These are phyloP conservation scores for Panaeolus papilionaceus DNA, from an alignment of 768 basidiomycete species.

Conservation along the genomic window DNA sequence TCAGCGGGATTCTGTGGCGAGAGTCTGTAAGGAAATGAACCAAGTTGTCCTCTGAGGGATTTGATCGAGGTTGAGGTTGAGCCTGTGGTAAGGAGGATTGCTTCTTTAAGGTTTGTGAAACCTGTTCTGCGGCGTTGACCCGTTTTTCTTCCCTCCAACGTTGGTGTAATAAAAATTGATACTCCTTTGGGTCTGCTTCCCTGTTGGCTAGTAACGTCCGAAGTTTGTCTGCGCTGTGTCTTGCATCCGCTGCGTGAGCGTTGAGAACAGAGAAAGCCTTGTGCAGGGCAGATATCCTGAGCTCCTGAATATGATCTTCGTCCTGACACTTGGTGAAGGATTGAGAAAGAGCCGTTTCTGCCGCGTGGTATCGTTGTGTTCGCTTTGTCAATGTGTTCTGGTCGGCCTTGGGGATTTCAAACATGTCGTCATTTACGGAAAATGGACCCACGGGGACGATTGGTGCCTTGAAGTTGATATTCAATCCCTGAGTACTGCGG, in stretches of 20 bases:
- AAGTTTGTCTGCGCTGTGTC: conserved; percentile 47
- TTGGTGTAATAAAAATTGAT: conserved; percentile 47
- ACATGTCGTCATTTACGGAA: conserved; percentile 7
- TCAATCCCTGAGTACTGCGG: conserved; percentile 12
- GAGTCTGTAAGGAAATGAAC: conserved; percentile 12
- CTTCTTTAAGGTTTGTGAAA: conserved; percentile 42
- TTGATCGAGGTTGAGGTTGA: conserved; percentile 15
- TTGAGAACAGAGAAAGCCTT: conserved; percentile 49
- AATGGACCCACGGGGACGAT: conserved; percentile 1
- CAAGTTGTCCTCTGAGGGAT: conserved; percentile 17
- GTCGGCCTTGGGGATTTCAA: neutral
- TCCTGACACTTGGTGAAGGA: conserved; percentile 38
- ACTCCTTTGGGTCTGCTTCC: conserved; percentile 42
- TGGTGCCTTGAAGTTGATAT: conserved; percentile 14
- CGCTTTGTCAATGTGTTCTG: conserved; percentile 15
- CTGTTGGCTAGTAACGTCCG: conserved; percentile 44
- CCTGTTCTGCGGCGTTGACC: conserved; percentile 40
- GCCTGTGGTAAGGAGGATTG: conserved; percentile 17
- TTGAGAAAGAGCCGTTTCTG: conserved; percentile 48
- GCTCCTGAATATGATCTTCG: conserved; percentile 45
- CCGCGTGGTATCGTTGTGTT: conserved; percentile 45
- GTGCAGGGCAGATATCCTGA: conserved; percentile 54
- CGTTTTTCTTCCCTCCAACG: conserved; percentile 60
- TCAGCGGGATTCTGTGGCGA: conserved; percentile 15
- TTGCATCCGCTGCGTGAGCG: conserved; percentile 51